A percentile compares a stretch with the other conserved stretches of the same genome.
Conservation (phyloP, 305 asterid species). For the Solanum aculeatissimum region DNA sequence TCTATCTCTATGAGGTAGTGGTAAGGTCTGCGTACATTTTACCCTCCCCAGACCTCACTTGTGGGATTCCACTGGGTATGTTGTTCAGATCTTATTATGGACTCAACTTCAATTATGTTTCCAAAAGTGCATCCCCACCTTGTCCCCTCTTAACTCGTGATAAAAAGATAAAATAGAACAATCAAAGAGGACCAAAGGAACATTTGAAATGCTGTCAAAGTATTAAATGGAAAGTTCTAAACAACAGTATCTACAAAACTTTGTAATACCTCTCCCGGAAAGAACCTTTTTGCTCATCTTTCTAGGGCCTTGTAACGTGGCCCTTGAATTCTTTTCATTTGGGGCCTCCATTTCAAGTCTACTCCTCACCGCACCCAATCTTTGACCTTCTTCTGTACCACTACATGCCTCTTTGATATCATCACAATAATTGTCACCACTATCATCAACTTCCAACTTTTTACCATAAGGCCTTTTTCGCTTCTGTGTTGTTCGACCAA, state of each 20-base stretch:
- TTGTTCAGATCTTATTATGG: background rate
- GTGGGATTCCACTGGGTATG: no score
- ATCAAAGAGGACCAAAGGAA: background rate
- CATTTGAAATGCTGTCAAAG: background rate
- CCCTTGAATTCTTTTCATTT: slow-evolving; percentile 26
- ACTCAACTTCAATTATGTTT: background rate
- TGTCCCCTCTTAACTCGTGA: background rate
- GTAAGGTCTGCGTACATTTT: no score
- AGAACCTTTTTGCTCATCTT: slow-evolving; percentile 66
- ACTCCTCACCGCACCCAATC: slow-evolving; percentile 30
- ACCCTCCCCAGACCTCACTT: no score
- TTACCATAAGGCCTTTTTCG: slow-evolving; percentile 29
- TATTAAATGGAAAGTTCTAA: background rate
- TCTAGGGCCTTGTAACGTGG: slow-evolving; percentile 36
- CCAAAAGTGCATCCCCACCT: background rate
- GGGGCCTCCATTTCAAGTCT: slow-evolving; percentile 22
- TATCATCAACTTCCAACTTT: slow-evolving; percentile 34
- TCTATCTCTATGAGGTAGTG: no score
- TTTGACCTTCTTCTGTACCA: slow-evolving; percentile 74
- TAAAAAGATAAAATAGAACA: background rate
- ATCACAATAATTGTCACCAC: slow-evolving; percentile 35
- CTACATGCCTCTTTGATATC: slow-evolving; percentile 78
- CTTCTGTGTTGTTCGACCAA: slow-evolving; percentile 26
- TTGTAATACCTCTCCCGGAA: slow-evolving; percentile 44
- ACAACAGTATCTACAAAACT: slow-evolving; percentile 3